Percentiles rank a stretch among this genome's conserved stretches.
Evolutionary conservation across 1,284 basidiomycete genomes (phyloP).

Genomic region (Microbotryomycetes sp.): DNA sequence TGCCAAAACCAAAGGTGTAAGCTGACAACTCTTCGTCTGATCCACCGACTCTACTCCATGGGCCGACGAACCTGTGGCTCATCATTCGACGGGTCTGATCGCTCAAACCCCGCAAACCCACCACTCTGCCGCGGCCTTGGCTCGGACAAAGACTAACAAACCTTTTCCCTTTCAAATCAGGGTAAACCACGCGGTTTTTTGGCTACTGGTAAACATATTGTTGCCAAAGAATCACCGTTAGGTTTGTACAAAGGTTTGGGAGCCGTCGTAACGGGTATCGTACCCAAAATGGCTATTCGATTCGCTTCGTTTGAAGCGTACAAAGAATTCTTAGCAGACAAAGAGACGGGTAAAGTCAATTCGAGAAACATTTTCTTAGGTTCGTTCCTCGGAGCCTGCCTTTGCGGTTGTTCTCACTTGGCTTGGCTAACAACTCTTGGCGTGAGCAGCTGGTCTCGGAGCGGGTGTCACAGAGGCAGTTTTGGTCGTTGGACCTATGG

Average conservation of each 20-base stretch:
- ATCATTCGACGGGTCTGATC: not conserved
- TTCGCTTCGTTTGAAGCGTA: slow-evolving; percentile 97
- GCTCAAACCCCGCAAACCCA: slow-evolving; percentile 27
- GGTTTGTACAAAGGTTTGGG: slow-evolving; percentile 96
- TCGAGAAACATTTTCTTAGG: slow-evolving; percentile 62
- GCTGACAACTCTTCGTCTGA: slow-evolving; percentile 39
- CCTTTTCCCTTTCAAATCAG: slow-evolving; percentile 45
- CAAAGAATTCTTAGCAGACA: slow-evolving; percentile 73
- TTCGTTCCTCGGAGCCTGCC: slow-evolving; percentile 23
- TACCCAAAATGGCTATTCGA: slow-evolving; percentile 99
- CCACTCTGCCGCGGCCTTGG: slow-evolving; percentile 4
- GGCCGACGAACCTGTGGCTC: too few species aligned
- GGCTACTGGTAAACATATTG: slow-evolving; percentile 84
- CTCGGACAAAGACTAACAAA: not conserved
- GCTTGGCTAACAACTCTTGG: not conserved
- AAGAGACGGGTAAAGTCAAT: slow-evolving; percentile 66
- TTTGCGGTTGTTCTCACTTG: not conserved
- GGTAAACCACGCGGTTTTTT: slow-evolving; percentile 88
- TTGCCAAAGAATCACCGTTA: slow-evolving; percentile 83
- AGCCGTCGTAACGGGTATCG: slow-evolving; percentile 93
- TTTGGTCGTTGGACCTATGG: slow-evolving; percentile 94
- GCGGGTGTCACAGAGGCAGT: slow-evolving; percentile 94
- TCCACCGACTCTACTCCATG: too few species aligned
- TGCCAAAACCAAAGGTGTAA: slow-evolving; percentile 66
- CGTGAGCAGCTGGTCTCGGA: slow-evolving; percentile 68